A percentile compares a stretch with the other conserved stretches of the same genome.
Evolutionary conservation across 345 rosid species (phyloP).

Genomic region (Microcos paniculata): DNA sequence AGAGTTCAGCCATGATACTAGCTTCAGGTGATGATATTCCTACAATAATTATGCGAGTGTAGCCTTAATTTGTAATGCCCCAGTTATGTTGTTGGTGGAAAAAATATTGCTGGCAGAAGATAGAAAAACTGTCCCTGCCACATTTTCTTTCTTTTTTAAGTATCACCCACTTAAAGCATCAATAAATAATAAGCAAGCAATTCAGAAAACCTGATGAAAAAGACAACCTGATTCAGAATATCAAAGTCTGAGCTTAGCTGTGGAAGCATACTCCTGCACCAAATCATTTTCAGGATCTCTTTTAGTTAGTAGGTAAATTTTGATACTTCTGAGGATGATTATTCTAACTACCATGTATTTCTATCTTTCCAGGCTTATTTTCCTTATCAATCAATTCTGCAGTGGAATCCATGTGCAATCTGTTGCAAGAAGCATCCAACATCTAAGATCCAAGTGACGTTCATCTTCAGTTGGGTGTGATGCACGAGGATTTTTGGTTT

Average conservation of each 20-base stretch:
- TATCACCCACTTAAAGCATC: neutral
- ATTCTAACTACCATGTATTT: neutral
- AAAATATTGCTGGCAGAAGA: no score
- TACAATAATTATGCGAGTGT: no score
- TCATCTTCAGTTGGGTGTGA: conserved; percentile 91
- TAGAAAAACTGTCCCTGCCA: no score
- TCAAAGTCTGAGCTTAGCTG: conserved; percentile 67
- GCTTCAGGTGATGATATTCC: no score
- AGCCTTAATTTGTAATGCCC: no score
- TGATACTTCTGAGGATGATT: neutral
- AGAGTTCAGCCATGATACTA: no score
- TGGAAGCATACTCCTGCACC: conserved; percentile 65
- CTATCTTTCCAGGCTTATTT: conserved; percentile 45
- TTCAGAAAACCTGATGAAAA: neutral
- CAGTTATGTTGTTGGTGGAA: no score
- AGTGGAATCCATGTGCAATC: conserved; percentile 81
- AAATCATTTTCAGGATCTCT: conserved; percentile 16
- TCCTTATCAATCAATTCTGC: conserved; percentile 42
- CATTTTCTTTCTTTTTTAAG: no score
- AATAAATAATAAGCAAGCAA: conserved; percentile 1
- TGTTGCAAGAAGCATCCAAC: conserved; percentile 96
- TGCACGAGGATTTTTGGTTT: conserved; percentile 63
- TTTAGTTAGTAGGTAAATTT: conserved; percentile 9
- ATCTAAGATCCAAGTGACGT: conserved; percentile 89
- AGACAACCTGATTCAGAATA: conserved; percentile 70